Evolutionary conservation across 108 stramenopile species (phyloP).

Genomic region (Schizochytrium sp.): DNA sequence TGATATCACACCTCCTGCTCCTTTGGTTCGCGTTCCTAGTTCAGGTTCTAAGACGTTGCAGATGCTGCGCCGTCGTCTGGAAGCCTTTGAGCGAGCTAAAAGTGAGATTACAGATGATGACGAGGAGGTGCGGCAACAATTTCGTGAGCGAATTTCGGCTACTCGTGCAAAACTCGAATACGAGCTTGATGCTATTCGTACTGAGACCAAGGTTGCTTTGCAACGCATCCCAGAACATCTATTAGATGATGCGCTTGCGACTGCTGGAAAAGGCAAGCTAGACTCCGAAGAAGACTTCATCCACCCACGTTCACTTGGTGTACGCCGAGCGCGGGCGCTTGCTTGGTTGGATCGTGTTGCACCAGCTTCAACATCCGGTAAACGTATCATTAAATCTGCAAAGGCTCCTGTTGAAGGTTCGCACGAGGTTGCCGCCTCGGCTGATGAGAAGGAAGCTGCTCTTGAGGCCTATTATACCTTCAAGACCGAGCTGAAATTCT

Average conservation of each 20-base stretch:
- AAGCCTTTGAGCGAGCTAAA: constrained; percentile 57
- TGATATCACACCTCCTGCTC: neutral
- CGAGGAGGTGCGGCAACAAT: constrained; percentile 35
- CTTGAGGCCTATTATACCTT: neutral
- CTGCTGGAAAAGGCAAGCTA: neutral
- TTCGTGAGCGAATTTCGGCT: constrained; percentile 5
- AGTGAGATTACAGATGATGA: constrained; percentile 33
- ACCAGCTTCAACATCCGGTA: neutral
- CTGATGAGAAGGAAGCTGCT: neutral
- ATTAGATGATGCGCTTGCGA: neutral
- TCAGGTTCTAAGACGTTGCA: constrained; percentile 52
- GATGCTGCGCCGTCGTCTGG: constrained; percentile 46
- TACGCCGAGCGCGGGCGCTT: neutral
- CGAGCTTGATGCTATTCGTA: neutral
- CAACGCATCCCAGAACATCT: constrained; percentile 6
- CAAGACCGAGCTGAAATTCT: neutral
- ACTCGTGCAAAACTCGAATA: neutral
- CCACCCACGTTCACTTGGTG: neutral
- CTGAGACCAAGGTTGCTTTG: constrained; percentile 51
- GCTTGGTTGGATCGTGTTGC: neutral
- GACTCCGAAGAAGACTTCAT: neutral
- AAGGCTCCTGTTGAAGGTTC: no score
- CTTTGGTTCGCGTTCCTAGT: neutral
- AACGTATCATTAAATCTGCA: no score
- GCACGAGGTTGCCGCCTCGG: no score